These are phyloP conservation scores for Podospora australis DNA, from an alignment of 495 filamentous ascomycete genomes.

Conservation along the genomic window DNA sequence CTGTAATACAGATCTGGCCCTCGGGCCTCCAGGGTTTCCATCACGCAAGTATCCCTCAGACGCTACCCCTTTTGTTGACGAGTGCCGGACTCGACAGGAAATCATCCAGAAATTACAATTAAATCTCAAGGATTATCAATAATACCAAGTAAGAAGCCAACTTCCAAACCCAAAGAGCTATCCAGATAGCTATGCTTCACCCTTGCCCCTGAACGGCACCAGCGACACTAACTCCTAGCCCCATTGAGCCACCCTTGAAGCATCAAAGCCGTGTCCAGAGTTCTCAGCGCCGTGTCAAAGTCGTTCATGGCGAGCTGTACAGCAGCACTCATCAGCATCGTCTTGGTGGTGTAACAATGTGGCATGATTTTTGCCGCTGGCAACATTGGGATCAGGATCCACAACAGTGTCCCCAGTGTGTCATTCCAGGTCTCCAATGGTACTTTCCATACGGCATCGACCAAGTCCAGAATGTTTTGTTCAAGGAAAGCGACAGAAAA, in stretches of 20 bases:
- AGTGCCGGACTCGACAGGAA: too few relatives aligned
- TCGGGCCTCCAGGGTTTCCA: too few relatives aligned
- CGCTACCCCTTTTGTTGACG: too few relatives aligned
- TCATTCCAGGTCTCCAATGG: slow-evolving; percentile 5
- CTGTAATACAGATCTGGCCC: too few relatives aligned
- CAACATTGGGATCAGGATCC: background rate
- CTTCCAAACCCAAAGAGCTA: background rate
- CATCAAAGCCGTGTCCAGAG: slow-evolving; percentile 1
- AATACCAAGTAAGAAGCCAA: background rate
- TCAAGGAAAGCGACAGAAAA: background rate
- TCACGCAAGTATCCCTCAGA: too few relatives aligned
- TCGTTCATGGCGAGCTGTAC: slow-evolving; percentile 7
- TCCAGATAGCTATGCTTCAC: background rate
- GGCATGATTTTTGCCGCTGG: background rate
- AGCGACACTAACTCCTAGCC: background rate
- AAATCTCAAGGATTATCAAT: background rate
- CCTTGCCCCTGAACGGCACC: background rate
- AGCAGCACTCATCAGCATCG: slow-evolving; percentile 6
- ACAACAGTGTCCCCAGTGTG: slow-evolving; percentile 2
- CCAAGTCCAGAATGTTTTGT: background rate
- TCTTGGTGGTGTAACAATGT: background rate
- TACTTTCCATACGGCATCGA: slow-evolving; percentile 2
- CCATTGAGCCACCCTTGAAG: slow-evolving; percentile 12
- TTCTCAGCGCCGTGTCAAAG: background rate
- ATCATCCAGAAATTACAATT: background rate